Evolutionary conservation across 208 protist genomes (phyloP), one percentile per base, ranked within the genome.

Genomic region (Naegleria gruberi): DNA sequence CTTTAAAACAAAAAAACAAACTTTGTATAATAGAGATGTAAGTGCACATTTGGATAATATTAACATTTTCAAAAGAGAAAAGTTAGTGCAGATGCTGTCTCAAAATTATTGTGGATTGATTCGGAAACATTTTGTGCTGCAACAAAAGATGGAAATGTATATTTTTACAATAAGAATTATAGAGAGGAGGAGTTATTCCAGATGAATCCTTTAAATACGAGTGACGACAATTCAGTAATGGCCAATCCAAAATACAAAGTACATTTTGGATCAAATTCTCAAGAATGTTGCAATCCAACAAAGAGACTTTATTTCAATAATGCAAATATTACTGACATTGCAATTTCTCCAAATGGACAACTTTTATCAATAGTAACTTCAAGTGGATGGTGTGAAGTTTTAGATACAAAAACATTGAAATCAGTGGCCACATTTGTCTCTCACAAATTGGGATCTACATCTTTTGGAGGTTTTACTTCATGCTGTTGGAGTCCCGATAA

Each of bases 401-500:
- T 86, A n/a, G 42, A 86, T 23, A 40, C 51, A 17, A 30, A 51
- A 37, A 86, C 17, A 19, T 26, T 5, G 43, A 86, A 86, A 51
- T 34, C 4, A 86, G 7, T 51, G 2, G 12, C 40, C 3, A 37
- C 5, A 7, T 86, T 86, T 51, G 3, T n/a, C 7, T 86, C 82
- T 26, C 17, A 51, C 7, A 5, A 55, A 55, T 55, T 55, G 15
- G 46, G 46, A 19, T 15, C 46, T 19, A 55, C 15, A 15, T 55
- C 46, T 55, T 86, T 37, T 86, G 82, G 82, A 37, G 82, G 26
- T 42, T 44, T 86, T 51, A 44, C 8, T 30, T 86, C 23, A 23
- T 86, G 82, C 19, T 37, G 82, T 51, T 86, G 82, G 82, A 51
- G 43, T 51, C 82, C 82, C 2, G 82, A 86, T 86, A 51, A 3